Percentiles rank a stretch among this genome's conserved stretches.
These are phyloP conservation scores for Aspergillus sp. DNA, from an alignment of 2,329 filamentous ascomycete species.

Conservation along the genomic window DNA sequence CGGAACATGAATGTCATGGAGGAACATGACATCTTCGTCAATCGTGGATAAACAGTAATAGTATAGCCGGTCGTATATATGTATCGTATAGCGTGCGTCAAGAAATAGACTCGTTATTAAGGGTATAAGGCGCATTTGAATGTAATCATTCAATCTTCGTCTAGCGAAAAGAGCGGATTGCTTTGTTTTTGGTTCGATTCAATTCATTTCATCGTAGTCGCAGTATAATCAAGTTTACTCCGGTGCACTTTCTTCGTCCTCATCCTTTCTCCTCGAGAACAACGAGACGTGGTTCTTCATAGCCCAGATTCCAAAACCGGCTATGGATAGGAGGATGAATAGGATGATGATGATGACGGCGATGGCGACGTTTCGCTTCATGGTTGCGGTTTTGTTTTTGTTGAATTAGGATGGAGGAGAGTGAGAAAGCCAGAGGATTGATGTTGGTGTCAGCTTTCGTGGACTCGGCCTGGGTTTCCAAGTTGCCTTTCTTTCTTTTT, in stretches of 20 bases:
- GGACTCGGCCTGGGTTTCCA: no score
- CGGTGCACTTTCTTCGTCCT: conserved; percentile 27
- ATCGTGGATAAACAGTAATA: no score
- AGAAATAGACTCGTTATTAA: no score
- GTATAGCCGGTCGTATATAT: no score
- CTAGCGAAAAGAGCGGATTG: no score
- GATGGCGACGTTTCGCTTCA: conserved; percentile 42
- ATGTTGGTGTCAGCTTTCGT: not conserved
- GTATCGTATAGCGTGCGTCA: no score
- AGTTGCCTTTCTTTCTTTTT: no score
- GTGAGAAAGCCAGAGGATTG: not conserved
- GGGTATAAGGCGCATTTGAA: not conserved
- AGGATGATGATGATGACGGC: conserved; percentile 46
- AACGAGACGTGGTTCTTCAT: conserved; percentile 26
- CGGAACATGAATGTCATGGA: no score
- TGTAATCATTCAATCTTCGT: not conserved
- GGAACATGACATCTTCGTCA: no score
- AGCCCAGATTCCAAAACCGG: conserved; percentile 33
- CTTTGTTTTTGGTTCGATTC: no score
- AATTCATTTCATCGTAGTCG: no score
- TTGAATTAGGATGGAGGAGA: not conserved
- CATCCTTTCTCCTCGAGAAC: conserved; percentile 22
- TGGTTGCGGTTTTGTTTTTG: conserved; percentile 4
- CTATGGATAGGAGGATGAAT: conserved; percentile 40
- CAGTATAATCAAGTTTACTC: conserved; percentile 9